These are phyloP conservation scores for Cyclotella choctawhatcheeana DNA, from an alignment of 108 stramenopile genomes.

Conservation along the genomic window DNA sequence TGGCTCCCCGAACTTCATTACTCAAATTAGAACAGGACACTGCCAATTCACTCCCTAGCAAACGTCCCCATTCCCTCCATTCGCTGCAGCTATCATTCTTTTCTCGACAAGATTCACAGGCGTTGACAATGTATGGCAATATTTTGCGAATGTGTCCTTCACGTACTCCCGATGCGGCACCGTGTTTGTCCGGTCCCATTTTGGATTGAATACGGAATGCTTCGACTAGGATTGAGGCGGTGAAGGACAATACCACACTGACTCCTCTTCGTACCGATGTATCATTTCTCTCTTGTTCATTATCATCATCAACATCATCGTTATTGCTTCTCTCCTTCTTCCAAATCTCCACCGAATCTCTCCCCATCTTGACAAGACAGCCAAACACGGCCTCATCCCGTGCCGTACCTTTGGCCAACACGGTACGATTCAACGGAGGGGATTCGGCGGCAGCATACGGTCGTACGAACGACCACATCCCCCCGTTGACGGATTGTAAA, in stretches of 20 bases:
- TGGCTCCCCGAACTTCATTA: slow-evolving; percentile 28
- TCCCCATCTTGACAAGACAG: slow-evolving; percentile 38
- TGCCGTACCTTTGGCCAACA: slow-evolving; percentile 55
- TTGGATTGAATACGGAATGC: slow-evolving; percentile 57
- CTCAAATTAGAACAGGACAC: slow-evolving; percentile 28
- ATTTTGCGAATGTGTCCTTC: slow-evolving; percentile 50
- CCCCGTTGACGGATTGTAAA: slow-evolving; percentile 46
- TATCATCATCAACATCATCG: slow-evolving; percentile 2
- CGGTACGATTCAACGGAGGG: slow-evolving; percentile 36
- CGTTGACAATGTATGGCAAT: slow-evolving; percentile 48
- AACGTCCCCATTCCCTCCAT: slow-evolving; percentile 55
- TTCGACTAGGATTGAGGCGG: slow-evolving; percentile 72
- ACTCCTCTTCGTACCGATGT: slow-evolving; percentile 35
- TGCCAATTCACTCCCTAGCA: slow-evolving; percentile 33
- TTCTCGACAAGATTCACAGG: slow-evolving; percentile 32
- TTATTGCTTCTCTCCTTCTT: too few relatives aligned
- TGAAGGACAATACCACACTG: slow-evolving; percentile 57
- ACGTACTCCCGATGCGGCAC: slow-evolving; percentile 33
- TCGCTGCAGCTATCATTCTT: slow-evolving; percentile 25
- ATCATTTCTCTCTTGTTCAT: too few relatives aligned
- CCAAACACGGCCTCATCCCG: slow-evolving; percentile 56
- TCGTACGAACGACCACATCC: slow-evolving; percentile 59
- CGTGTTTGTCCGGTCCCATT: slow-evolving; percentile 18
- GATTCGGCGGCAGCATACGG: slow-evolving; percentile 61
- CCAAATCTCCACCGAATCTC: slow-evolving; percentile 16